Conservation (phyloP, 352 stramenopile species). For the Peronospora belbahrii region DNA sequence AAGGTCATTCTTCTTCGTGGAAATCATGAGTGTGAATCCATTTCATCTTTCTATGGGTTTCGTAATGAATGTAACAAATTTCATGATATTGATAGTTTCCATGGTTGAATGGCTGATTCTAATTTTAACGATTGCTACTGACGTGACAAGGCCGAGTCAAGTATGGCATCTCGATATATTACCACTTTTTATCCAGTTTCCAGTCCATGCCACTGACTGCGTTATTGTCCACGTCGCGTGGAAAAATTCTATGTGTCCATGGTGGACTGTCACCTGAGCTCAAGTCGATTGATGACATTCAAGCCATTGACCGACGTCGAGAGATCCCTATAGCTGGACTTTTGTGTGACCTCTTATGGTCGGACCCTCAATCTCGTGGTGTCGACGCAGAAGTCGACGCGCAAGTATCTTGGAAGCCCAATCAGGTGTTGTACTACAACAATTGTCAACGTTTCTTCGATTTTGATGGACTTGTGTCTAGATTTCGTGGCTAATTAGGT, state of each 20-base stretch:
- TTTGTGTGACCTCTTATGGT: conserved; percentile 71
- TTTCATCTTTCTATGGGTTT: conserved; percentile 83
- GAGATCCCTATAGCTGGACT: conserved; percentile 53
- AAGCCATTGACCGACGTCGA: conserved; percentile 48
- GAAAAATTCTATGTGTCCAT: conserved; percentile 62
- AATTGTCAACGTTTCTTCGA: too few species aligned
- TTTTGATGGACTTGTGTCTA: too few species aligned
- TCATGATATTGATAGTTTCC: too few species aligned
- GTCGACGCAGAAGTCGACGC: conserved; percentile 5
- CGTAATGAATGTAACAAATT: conserved; percentile 53
- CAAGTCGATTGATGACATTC: conserved; percentile 41
- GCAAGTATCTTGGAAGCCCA: conserved; percentile 15
- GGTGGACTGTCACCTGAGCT: conserved; percentile 59
- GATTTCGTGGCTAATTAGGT: too few species aligned
- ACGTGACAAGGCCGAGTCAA: conserved; percentile 63
- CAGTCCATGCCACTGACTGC: conserved; percentile 60
- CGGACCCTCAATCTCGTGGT: conserved; percentile 36
- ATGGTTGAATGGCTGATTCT: not conserved
- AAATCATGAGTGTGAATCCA: conserved; percentile 82
- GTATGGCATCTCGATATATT: conserved; percentile 74
- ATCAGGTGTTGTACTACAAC: conserved; percentile 23
- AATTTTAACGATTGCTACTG: conserved; percentile 6
- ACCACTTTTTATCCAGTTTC: conserved; percentile 78
- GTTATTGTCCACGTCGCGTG: conserved; percentile 36
- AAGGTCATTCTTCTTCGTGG: conserved; percentile 66